Percentiles rank a stretch among this genome's conserved stretches.
Evolutionary conservation across 345 rosid genomes (phyloP).

Genomic region (Murraya paniculata): DNA sequence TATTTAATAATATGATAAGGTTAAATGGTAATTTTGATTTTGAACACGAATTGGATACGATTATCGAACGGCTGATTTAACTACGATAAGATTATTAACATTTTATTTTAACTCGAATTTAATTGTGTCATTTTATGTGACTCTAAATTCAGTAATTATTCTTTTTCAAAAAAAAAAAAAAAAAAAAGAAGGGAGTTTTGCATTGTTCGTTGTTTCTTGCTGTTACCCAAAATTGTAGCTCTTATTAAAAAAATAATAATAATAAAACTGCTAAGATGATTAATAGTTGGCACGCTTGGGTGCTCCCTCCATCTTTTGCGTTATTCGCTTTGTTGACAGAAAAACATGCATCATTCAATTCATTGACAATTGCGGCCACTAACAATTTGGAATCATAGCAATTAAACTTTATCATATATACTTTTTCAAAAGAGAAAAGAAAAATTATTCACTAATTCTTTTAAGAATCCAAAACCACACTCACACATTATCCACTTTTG

Average conservation of each 20-base stretch:
- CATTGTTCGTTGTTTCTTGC: too few relatives aligned
- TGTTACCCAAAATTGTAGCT: background rate
- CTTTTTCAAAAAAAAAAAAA: background rate
- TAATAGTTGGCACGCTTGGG: background rate
- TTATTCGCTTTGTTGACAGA: background rate
- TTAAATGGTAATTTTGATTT: too few relatives aligned
- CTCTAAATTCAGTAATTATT: background rate
- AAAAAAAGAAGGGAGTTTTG: too few relatives aligned
- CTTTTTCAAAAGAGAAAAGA: background rate
- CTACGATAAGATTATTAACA: too few relatives aligned
- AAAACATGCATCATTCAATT: background rate
- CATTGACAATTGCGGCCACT: conserved; percentile 1
- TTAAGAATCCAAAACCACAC: background rate
- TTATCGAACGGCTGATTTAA: background rate
- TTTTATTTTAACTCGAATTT: too few relatives aligned
- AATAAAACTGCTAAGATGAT: background rate
- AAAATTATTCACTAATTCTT: background rate
- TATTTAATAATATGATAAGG: background rate
- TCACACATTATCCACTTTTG: background rate
- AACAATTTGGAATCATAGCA: background rate
- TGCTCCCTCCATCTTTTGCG: background rate
- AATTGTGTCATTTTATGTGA: too few relatives aligned
- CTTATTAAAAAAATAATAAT: too few relatives aligned
- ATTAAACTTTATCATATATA: background rate
- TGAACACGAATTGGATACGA: background rate